Evolutionary conservation across 306 rosid species (phyloP), one percentile per base, ranked within the genome.

Genomic region (Prosopis cineraria): DNA sequence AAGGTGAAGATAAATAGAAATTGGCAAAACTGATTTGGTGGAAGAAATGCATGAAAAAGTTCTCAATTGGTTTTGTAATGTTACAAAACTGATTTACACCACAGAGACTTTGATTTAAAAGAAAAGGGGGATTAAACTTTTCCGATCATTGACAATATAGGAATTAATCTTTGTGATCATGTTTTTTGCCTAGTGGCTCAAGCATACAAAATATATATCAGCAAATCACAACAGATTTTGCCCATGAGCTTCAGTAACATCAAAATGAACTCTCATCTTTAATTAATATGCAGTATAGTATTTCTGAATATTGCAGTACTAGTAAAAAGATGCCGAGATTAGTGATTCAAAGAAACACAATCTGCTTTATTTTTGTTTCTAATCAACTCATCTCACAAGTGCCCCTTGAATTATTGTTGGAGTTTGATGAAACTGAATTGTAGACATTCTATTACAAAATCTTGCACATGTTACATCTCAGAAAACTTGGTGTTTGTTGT

Each of bases 251-350:
- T 48, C 62, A 30, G 62, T 10, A 29, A 70, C 25, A 70, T 47
- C 75, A 47, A 70, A 70, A 70, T 45, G 59, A 47, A 14, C 27
- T 31, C 14, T 69, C 37, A 68, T 41, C 73, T 24, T 25, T 6
- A 25, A 13, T 69, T 25, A 69, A 43, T 44, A 31, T 27, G 31
- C 16, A 69, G 5, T 29, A 3, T 16, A 3, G 56, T 25, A 7
- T 52, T 64, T 55, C 37, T 37, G 24, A 24, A 72, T 52, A 24
- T 36, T 37, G 50, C 22, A 37, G 30, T 37, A 36, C 41, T 37
- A 36, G 27, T 37, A 10, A 37, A 34, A 47, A 16, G 39, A 55
- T 55, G 77, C 66, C 50, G 53, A 19, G 24, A 27, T 69, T 31
- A 44, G 22, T 69, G 16, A 44, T 69, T 69, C 29, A 2, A 25